Conservation (phyloP, 2,329 filamentous ascomycete species). For the Ceratocystiopsis sp. region DNA sequence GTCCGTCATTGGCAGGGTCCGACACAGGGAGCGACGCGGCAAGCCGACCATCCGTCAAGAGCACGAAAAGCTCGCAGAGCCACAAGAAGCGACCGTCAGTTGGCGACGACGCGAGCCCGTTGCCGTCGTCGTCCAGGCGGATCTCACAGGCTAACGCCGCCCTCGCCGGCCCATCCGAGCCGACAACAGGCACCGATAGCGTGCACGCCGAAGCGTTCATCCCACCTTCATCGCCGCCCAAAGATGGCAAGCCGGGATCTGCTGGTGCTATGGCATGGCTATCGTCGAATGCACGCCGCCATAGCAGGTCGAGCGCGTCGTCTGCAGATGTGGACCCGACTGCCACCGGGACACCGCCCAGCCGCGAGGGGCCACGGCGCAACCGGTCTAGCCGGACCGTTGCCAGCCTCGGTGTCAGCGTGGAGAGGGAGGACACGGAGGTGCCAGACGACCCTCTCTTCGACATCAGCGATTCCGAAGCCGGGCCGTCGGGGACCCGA, state of each 20-base stretch:
- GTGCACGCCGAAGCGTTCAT: conserved; percentile 48
- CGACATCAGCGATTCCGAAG: too few species aligned
- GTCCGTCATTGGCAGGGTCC: conserved; percentile 18
- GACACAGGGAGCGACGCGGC: conserved; percentile 16
- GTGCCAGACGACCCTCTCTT: too few species aligned
- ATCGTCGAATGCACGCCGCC: conserved; percentile 36
- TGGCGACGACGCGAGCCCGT: conserved; percentile 5
- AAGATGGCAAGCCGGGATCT: conserved; percentile 37
- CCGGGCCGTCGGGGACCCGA: too few species aligned
- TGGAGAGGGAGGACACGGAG: too few species aligned
- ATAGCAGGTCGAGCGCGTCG: conserved; percentile 20
- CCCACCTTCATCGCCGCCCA: conserved; percentile 35
- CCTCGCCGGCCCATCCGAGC: conserved; percentile 43
- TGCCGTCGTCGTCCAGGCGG: conserved; percentile 13
- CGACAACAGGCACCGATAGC: conserved; percentile 49
- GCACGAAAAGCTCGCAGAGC: neutral
- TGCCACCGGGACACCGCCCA: too few species aligned
- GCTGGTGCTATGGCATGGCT: conserved; percentile 47
- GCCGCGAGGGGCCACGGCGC: too few species aligned
- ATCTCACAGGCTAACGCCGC: conserved; percentile 40
- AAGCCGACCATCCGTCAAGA: conserved; percentile 22
- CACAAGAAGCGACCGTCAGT: conserved; percentile 26
- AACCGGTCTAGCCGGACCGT: too few species aligned
- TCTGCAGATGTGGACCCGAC: neutral
- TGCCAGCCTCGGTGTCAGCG: too few species aligned